phyloP scores from a whole-genome alignment of 345 rosid genomes.

The Hirschfeldia incana region DNA sequence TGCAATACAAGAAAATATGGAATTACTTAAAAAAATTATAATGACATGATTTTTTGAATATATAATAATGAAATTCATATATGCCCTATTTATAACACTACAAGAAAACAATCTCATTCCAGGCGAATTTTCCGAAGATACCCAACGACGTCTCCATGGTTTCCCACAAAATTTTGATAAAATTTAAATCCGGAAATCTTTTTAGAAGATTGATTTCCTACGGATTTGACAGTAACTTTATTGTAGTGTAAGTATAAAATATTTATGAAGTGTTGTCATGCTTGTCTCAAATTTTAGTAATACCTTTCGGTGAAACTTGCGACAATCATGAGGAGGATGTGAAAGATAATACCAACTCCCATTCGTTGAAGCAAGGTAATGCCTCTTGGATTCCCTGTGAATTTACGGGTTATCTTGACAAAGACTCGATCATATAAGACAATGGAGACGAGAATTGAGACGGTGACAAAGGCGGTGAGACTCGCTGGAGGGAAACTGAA shows the following conservation, averaged over 20 bases:
- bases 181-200: too few relatives aligned
- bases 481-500: conserved; percentile 67
- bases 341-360: conserved; percentile 63
- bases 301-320: conserved; percentile 56
- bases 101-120: too few relatives aligned
- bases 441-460: conserved; percentile 62
- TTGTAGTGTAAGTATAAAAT: background rate
- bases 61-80: too few relatives aligned
- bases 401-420: conserved; percentile 45
- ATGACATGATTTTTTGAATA: too few relatives aligned
- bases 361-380: conserved; percentile 74
- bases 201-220: too few relatives aligned
- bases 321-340: conserved; percentile 47
- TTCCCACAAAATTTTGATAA: too few relatives aligned
- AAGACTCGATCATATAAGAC: conserved; percentile 54
- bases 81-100: too few relatives aligned
- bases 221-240: too few relatives aligned
- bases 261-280: background rate
- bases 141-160: too few relatives aligned
- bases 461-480: conserved; percentile 60
- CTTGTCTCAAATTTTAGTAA: background rate
- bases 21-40: too few relatives aligned
- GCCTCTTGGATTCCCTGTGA: conserved; percentile 70
- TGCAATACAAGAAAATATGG: too few relatives aligned
- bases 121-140: too few relatives aligned